Evolutionary conservation across 768 basidiomycete genomes (phyloP).

Genomic region (Hygrophorus russula): DNA sequence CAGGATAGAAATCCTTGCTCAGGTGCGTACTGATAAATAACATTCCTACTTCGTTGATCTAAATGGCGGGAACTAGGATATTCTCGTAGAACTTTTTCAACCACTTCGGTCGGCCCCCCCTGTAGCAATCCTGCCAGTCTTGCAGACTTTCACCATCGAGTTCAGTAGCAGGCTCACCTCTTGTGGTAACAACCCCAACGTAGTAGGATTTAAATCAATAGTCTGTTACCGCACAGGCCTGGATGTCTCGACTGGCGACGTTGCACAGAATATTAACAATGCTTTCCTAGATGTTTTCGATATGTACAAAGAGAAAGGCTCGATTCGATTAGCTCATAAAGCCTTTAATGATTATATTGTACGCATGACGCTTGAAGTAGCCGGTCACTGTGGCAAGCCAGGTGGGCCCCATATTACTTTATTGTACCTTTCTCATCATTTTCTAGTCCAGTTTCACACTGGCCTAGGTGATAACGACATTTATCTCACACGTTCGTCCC

Average conservation of each 20-base stretch:
- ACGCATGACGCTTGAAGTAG: conserved; percentile 38
- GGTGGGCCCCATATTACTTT: conserved; percentile 25
- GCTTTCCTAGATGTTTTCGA: conserved; percentile 22
- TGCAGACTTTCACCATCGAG: conserved; percentile 20
- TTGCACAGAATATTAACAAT: conserved; percentile 17
- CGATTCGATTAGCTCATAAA: conserved; percentile 49
- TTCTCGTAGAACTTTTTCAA: conserved; percentile 19
- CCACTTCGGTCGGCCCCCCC: conserved; percentile 4
- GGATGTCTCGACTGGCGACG: conserved; percentile 27
- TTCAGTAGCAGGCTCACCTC: conserved; percentile 26
- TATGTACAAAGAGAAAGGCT: conserved; percentile 23
- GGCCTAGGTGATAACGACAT: conserved; percentile 74
- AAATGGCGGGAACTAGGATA: conserved; percentile 19
- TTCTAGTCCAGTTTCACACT: conserved; percentile 73
- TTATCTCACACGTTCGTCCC: conserved; percentile 42
- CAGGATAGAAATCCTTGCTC: conserved; percentile 59
- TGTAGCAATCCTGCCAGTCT: conserved; percentile 11
- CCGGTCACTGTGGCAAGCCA: conserved; percentile 44
- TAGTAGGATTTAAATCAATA: conserved; percentile 67
- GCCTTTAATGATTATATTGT: conserved; percentile 59
- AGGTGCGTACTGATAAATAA: conserved; percentile 30
- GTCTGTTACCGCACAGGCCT: conserved; percentile 72
- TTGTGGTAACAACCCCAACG: conserved; percentile 31
- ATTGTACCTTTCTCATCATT: background rate
- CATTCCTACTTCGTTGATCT: conserved; percentile 4